Conservation (phyloP, 805 yeast genomes). For the Pichia thaimueangensis region DNA sequence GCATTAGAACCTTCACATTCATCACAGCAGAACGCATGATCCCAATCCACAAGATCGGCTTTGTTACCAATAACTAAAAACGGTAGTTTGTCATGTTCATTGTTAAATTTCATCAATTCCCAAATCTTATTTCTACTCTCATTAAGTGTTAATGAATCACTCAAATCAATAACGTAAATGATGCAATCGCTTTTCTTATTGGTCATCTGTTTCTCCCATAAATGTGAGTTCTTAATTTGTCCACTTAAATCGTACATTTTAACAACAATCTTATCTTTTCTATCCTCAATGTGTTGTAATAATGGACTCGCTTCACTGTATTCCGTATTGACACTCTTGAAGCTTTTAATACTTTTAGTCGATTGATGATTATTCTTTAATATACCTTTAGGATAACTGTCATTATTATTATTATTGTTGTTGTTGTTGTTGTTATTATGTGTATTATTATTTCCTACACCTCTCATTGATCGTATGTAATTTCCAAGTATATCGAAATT, state of each 20-base stretch:
- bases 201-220: slow-evolving; percentile 20
- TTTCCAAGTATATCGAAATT: neutral
- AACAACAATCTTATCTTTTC: neutral
- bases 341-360: neutral
- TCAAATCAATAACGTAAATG: slow-evolving; percentile 25
- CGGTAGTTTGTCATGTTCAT: slow-evolving; percentile 17
- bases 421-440: too few relatives aligned
- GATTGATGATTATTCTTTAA: neutral
- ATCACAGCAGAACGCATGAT: neutral
- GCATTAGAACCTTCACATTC: too few relatives aligned
- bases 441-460: too few relatives aligned
- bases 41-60: slow-evolving; percentile 19
- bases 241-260: slow-evolving; percentile 27
- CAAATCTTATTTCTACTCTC: slow-evolving; percentile 18
- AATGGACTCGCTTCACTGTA: neutral
- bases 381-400: neutral
- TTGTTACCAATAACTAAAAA: slow-evolving; percentile 28
- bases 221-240: slow-evolving; percentile 21
- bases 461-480: slow-evolving; percentile 1
- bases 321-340: neutral
- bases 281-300: neutral
- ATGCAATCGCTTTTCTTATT: slow-evolving; percentile 16
- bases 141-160: slow-evolving; percentile 24
- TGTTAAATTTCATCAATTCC: slow-evolving; percentile 19
- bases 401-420: too few relatives aligned